These are phyloP conservation scores for Clavispora asparagi DNA, from an alignment of 805 yeast species.

Conservation along the genomic window DNA sequence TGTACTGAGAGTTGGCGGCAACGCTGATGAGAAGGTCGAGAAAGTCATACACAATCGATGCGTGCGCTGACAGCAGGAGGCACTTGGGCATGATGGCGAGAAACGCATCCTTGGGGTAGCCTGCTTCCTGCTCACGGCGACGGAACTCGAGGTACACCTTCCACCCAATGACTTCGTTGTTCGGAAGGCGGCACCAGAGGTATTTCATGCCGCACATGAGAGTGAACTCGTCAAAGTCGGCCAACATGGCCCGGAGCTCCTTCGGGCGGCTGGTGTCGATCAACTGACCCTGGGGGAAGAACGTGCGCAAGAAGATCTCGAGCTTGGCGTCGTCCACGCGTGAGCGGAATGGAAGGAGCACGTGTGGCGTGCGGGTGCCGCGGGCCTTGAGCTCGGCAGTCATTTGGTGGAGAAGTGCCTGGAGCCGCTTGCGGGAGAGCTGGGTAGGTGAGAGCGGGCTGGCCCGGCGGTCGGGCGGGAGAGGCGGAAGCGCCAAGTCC, in stretches of 20 bases:
- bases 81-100: constrained; percentile 80
- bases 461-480: constrained; percentile 3
- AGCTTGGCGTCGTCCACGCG: constrained; percentile 58
- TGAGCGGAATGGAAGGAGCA: constrained; percentile 75
- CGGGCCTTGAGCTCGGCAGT: constrained; percentile 68
- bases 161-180: constrained; percentile 81
- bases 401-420: constrained; percentile 61
- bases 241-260: constrained; percentile 40
- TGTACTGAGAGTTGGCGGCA: constrained; percentile 73
- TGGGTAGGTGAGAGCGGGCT: constrained; percentile 22
- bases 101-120: constrained; percentile 69
- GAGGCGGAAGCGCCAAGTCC: constrained; percentile 6
- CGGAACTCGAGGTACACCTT: constrained; percentile 70
- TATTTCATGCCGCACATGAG: constrained; percentile 72
- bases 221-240: constrained; percentile 57
- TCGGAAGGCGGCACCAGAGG: constrained; percentile 82
- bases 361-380: constrained; percentile 58
- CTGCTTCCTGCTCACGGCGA: constrained; percentile 56
- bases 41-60: constrained; percentile 83
- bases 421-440: constrained; percentile 61
- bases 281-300: constrained; percentile 57
- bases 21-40: constrained; percentile 73
- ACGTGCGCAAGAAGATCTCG: constrained; percentile 47
- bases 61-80: constrained; percentile 78
- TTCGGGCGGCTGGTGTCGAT: constrained; percentile 26